Evolutionary conservation across 805 yeast genomes (phyloP), one percentile per base, ranked within the genome.

Genomic region (Candida patagonica): DNA sequence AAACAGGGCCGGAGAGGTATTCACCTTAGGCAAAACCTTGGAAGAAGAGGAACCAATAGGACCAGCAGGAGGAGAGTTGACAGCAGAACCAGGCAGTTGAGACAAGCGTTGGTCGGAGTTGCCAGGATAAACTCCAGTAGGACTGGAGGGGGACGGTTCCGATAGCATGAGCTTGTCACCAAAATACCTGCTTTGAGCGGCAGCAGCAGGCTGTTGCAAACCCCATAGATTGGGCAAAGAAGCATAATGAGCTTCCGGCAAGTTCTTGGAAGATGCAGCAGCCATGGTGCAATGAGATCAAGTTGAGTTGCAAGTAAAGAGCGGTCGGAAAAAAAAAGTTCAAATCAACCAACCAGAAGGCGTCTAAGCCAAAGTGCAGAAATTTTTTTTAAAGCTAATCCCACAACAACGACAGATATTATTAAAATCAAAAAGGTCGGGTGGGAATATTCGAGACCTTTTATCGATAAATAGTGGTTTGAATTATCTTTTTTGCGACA

Each of bases 201-300:
- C 13, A 10, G 16, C 31, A 3, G 31, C 10, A 4, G 31, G 31
- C 5, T 17, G 36, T 13, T 13, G 35, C 19, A 22, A 24, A 12
- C 42, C 39, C 45, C 45, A 42, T 31, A 42, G 26, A 17, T 38
- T 42, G n/a, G 38, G 39, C 25, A 42, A 30, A n/a, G 38, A 38
- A 16, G 22, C 30, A 25, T 24, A 40, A 29, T 40, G 42, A 30
- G 15, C 38, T 20, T 30, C 41, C 17, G 37, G 24, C 7, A 33
- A 23, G 24, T 20, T 13, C 24, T 19, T 31, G 35, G 35, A 13
- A 7, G 35, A 20, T 3, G 24, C 20, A 10, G 35, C 20, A 15
- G 35, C 20, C 35, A 24, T 21, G 36, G n/a, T n/a, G n/a, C n/a
- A n/a, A n/a, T n/a, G n/a, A n/a, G n/a, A n/a, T n/a, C n/a, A n/a